phyloP scores from a whole-genome alignment of 169 alveolate genomes.

The Cryptosporidium xiaoi region DNA sequence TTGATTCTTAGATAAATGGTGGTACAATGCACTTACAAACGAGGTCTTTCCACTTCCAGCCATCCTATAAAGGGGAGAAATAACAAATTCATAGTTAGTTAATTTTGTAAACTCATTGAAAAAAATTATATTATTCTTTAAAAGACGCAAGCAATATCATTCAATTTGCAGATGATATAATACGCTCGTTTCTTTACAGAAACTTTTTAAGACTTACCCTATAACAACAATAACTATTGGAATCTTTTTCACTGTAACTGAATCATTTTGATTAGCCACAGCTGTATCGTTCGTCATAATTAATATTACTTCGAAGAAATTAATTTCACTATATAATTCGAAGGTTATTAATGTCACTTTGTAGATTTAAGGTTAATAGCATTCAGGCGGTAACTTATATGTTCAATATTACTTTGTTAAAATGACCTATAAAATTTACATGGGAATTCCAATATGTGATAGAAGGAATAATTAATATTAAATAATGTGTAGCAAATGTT shows the following conservation, averaged over 20 bases:
- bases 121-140: neutral
- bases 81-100: conserved; percentile 48
- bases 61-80: conserved; percentile 84
- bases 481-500: too few relatives aligned
- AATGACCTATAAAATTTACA: too few relatives aligned
- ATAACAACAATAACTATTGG: conserved; percentile 68
- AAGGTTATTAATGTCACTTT: neutral
- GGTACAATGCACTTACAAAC: conserved; percentile 88
- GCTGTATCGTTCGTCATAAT: neutral
- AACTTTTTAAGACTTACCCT: conserved; percentile 36
- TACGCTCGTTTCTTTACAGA: neutral
- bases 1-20: conserved; percentile 79
- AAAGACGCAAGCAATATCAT: neutral
- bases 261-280: neutral
- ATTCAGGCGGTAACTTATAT: conserved; percentile 3
- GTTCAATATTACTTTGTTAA: neutral
- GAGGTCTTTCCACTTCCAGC: conserved; percentile 97
- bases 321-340: neutral
- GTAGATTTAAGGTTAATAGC: neutral
- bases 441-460: too few relatives aligned
- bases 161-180: neutral
- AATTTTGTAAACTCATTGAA: neutral
- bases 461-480: too few relatives aligned
- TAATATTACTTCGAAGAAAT: neutral
- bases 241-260: neutral